A percentile compares a stretch with the other conserved stretches of the same genome.
phyloP scores from a whole-genome alignment of 1,284 basidiomycete species.

The Wallemia hederae region DNA sequence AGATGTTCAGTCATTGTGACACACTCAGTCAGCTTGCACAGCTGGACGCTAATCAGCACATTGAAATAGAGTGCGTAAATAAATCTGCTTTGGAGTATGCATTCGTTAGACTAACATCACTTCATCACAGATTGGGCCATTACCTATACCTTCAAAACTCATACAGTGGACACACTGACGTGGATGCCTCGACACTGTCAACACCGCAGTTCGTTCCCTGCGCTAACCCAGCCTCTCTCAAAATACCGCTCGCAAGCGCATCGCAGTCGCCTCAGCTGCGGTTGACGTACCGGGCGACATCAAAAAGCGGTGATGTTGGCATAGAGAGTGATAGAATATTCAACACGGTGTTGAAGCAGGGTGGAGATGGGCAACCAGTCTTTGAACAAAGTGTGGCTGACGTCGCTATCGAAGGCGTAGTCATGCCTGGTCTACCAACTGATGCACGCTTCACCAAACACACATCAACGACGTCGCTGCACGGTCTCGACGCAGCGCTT shows the following conservation, averaged over 20 bases:
- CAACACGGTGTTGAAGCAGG: neutral
- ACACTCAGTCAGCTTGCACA: no score
- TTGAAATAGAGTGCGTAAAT: neutral
- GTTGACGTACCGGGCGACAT: neutral
- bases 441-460: neutral
- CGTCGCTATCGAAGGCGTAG: neutral
- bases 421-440: neutral
- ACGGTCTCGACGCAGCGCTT: neutral
- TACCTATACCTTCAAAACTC: neutral
- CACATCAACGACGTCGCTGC: neutral
- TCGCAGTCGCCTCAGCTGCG: neutral
- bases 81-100: no score
- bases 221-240: neutral
- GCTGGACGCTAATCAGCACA: no score
- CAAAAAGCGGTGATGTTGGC: neutral
- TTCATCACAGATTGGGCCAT: neutral
- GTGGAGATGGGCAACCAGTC: neutral
- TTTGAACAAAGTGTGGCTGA: neutral
- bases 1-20: neutral
- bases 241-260: neutral
- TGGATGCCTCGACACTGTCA: neutral
- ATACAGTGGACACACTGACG: neutral
- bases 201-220: neutral
- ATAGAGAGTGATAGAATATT: neutral
- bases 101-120: no score